Percentiles rank a stretch among this genome's conserved stretches.
Conservation (phyloP, 2,329 filamentous ascomycete genomes). For the Penicillium corylophilum region DNA sequence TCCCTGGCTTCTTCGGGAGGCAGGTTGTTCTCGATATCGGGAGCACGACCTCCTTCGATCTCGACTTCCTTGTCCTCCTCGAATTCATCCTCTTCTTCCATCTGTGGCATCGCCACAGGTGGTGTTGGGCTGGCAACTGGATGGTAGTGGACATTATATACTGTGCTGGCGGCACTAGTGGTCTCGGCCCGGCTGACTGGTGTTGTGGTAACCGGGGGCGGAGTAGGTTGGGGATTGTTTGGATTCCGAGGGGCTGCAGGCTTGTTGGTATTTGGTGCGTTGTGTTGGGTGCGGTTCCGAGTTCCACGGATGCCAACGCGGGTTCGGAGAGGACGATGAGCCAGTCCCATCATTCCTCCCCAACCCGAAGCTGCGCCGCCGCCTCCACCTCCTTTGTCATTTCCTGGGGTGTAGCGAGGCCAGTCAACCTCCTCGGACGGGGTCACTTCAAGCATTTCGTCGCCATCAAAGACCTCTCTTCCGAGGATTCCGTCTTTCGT, state of each 20-base stretch:
- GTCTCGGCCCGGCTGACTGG: slow-evolving; percentile 62
- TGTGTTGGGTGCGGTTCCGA: slow-evolving; percentile 16
- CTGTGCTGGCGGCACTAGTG: slow-evolving; percentile 61
- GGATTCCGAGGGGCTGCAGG: slow-evolving; percentile 10
- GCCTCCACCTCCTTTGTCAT: slow-evolving; percentile 39
- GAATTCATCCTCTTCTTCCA: slow-evolving; percentile 33
- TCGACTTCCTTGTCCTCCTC: slow-evolving; percentile 29
- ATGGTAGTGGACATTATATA: slow-evolving; percentile 64
- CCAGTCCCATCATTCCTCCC: slow-evolving; percentile 38
- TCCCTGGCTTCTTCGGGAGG: slow-evolving; percentile 26
- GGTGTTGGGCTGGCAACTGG: slow-evolving; percentile 51
- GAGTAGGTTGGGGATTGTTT: slow-evolving; percentile 34
- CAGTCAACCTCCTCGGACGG: slow-evolving; percentile 58
- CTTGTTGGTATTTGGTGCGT: slow-evolving; percentile 14
- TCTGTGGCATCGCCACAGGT: slow-evolving; percentile 36
- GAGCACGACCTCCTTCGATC: slow-evolving; percentile 11
- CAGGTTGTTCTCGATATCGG: slow-evolving; percentile 13
- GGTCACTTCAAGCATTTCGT: slow-evolving; percentile 79
- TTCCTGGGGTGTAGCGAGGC: slow-evolving; percentile 36
- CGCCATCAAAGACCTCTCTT: slow-evolving; percentile 87
- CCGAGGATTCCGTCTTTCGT: slow-evolving; percentile 91
- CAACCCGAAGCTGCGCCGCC: slow-evolving; percentile 39
- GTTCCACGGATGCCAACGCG: slow-evolving; percentile 30
- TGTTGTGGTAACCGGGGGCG: slow-evolving; percentile 51
- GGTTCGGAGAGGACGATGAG: slow-evolving; percentile 37